These are phyloP conservation scores for Eremochloa ophiuroides DNA, from an alignment of 176 grass and related monocot species.

Conservation along the genomic window DNA sequence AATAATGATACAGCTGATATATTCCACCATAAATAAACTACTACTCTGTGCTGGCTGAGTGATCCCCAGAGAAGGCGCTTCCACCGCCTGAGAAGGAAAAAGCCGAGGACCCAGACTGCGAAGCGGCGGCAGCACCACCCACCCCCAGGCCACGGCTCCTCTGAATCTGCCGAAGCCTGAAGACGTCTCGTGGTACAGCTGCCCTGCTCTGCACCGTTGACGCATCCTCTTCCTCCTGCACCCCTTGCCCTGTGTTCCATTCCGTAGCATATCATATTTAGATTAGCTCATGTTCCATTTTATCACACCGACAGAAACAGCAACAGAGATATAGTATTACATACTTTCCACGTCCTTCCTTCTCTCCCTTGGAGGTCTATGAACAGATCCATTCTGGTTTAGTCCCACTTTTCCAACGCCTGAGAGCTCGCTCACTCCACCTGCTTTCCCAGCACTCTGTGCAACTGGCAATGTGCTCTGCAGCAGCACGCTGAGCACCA, in stretches of 20 bases:
- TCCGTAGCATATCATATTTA: conserved; percentile 5
- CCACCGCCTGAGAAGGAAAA: conserved; percentile 57
- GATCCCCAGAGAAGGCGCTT: conserved; percentile 74
- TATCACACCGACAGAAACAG: neutral
- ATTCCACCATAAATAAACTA: neutral
- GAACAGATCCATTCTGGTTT: conserved; percentile 71
- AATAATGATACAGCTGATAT: neutral
- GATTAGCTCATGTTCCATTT: neutral
- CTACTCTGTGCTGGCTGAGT: conserved; percentile 71
- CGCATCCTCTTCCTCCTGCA: conserved; percentile 75
- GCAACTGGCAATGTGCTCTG: conserved; percentile 56
- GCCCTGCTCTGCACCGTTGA: conserved; percentile 49
- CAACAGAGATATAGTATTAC: neutral
- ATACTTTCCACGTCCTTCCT: conserved; percentile 63
- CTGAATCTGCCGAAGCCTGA: conserved; percentile 89
- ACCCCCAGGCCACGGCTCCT: conserved; percentile 42
- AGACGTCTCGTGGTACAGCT: conserved; percentile 65
- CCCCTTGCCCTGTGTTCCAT: conserved; percentile 49
- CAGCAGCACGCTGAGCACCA: conserved; percentile 68
- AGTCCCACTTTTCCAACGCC: conserved; percentile 40
- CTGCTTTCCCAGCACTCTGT: conserved; percentile 46
- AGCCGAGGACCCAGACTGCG: conserved; percentile 75
- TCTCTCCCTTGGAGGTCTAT: conserved; percentile 61
- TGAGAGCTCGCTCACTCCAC: conserved; percentile 39
- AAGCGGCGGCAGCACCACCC: neutral